A percentile compares a stretch with the other conserved stretches of the same genome.
Conservation (phyloP, 805 yeast species). For the Zygosaccharomyces bailii region DNA sequence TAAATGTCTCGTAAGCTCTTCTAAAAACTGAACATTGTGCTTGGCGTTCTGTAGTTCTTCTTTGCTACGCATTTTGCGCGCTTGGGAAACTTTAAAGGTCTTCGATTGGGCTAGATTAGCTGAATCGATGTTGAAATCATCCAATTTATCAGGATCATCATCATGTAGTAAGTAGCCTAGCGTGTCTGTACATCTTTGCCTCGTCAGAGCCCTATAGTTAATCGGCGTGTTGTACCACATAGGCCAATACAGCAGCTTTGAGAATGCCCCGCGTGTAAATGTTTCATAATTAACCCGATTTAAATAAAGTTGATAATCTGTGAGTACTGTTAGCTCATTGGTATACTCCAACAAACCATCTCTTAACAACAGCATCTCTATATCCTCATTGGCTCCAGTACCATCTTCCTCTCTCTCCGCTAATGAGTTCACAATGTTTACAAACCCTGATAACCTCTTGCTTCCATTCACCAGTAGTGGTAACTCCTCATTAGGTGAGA, state of each 20-base stretch:
- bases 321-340: slow-evolving; percentile 43
- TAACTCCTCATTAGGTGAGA: slow-evolving; percentile 46
- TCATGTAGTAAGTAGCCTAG: slow-evolving; percentile 22
- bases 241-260: slow-evolving; percentile 60
- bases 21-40: slow-evolving; percentile 21
- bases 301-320: slow-evolving; percentile 55
- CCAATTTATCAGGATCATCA: slow-evolving; percentile 20
- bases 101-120: slow-evolving; percentile 30
- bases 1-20: slow-evolving; percentile 19
- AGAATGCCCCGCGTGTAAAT: slow-evolving; percentile 54
- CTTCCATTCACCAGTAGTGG: slow-evolving; percentile 44
- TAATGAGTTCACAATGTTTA: slow-evolving; percentile 39
- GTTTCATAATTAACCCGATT: slow-evolving; percentile 56
- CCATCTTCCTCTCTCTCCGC: slow-evolving; percentile 2
- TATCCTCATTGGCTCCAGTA: slow-evolving; percentile 12
- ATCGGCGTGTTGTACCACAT: slow-evolving; percentile 67
- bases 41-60: slow-evolving; percentile 24
- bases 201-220: slow-evolving; percentile 18
- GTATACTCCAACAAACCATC: slow-evolving; percentile 44
- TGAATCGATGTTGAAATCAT: slow-evolving; percentile 11
- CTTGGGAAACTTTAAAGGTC: slow-evolving; percentile 29
- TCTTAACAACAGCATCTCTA: slow-evolving; percentile 40
- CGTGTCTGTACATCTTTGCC: slow-evolving; percentile 20
- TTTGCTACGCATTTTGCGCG: slow-evolving; percentile 18
- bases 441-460: slow-evolving; percentile 41